Evolutionary conservation across 768 basidiomycete genomes (phyloP), one percentile per base, ranked within the genome.

Genomic region (Termitomyces titanicus): DNA sequence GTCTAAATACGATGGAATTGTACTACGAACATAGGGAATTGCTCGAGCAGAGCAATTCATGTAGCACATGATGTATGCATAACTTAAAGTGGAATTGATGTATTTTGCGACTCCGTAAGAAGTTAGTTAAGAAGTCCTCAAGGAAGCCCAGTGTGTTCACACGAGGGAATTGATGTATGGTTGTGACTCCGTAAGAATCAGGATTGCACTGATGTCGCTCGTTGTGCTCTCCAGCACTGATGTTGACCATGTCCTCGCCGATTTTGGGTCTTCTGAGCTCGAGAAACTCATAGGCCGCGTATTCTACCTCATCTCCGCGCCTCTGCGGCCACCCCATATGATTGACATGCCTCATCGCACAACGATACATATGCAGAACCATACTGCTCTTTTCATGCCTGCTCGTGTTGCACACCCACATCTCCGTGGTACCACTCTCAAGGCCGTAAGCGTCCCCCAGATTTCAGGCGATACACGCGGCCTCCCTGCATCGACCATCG

Each of bases 351-450:
- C 92, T 3, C 86, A 82, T 51, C 78, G 93, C 47, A 81, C 79
- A 0, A 69, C 75, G 0, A 66, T 94, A 11, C 71, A 74, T 0
- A 82, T 79, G 48, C 62, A 68, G 8, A 73, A 77, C 40, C 83
- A 92, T 60, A 85, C 78, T 1, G 74, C 80, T 0, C 74, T 97
- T 2, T 89, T 93, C 69, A 96, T 96, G 94, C 92, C 94, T 2
- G 82, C 89, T 7, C 80, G 86, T 24, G 74, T 87, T 10, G 66
- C 25, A 22, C 25, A 59, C 18, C 49, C 55, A 6, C 29, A 46
- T 3, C 57, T 68, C 12, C 61, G 66, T 8, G 84, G 84, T 2
- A 87, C 88, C 1, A 72, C 87, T 3, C 75, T 92, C 56, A 95
- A 97, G 69, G 79, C 92, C n/a, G 93, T 92, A 3, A 87, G 84